Conservation (phyloP, 1,139 yeast species). For the Zygoascus meyerae region DNA sequence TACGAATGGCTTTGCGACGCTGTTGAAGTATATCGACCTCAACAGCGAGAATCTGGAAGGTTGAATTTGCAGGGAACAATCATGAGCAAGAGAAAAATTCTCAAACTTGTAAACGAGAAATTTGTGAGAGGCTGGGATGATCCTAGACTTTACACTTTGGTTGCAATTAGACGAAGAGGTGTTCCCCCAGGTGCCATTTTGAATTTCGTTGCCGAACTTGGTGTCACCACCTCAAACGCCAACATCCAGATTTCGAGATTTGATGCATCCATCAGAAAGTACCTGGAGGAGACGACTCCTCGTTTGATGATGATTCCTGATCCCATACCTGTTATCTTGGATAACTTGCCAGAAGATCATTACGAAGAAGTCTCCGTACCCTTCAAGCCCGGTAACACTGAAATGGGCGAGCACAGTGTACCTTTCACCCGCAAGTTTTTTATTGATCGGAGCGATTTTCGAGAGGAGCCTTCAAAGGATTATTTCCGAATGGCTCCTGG, state of each 20-base stretch:
- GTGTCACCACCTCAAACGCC: slow-evolving; percentile 91
- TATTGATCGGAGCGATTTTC: slow-evolving; percentile 83
- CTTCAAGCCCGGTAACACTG: slow-evolving; percentile 76
- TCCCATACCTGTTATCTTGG: slow-evolving; percentile 79
- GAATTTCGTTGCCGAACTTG: slow-evolving; percentile 87
- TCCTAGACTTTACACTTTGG: slow-evolving; percentile 92
- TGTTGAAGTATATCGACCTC: slow-evolving; percentile 92
- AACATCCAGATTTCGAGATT: slow-evolving; percentile 87
- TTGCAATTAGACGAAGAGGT: slow-evolving; percentile 94
- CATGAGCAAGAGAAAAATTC: slow-evolving; percentile 91
- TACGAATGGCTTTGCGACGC: slow-evolving; percentile 99
- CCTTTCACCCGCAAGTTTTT: slow-evolving; percentile 72
- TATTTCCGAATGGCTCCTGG: slow-evolving; percentile 92
- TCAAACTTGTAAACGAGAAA: slow-evolving; percentile 75
- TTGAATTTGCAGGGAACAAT: slow-evolving; percentile 92
- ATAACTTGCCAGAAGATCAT: slow-evolving; percentile 71
- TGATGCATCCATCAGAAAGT: slow-evolving; percentile 82
- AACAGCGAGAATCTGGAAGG: slow-evolving; percentile 97
- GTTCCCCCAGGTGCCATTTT: slow-evolving; percentile 98
- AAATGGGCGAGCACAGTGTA: slow-evolving; percentile 69
- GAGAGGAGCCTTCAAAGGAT: slow-evolving; percentile 53
- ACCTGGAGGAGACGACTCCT: slow-evolving; percentile 86
- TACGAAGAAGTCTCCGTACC: slow-evolving; percentile 72
- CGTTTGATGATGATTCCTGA: slow-evolving; percentile 89
- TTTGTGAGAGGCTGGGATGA: slow-evolving; percentile 97